phyloP scores from a whole-genome alignment of 225 moss, liverwort and hornwort species.

The Antitrichia curtipendula region DNA sequence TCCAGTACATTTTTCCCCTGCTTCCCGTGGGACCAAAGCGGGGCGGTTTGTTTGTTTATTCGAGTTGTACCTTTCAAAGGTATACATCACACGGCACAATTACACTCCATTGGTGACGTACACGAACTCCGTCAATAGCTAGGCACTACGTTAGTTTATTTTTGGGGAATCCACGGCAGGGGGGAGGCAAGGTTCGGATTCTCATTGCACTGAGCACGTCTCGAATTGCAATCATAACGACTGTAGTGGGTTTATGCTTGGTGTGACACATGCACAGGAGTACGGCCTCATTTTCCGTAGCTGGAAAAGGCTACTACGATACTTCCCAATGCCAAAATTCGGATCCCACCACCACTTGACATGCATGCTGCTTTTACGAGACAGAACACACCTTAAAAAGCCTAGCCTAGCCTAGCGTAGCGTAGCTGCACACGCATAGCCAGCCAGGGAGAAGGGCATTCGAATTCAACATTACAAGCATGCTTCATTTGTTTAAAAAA shows the following conservation, averaged over 20 bases:
- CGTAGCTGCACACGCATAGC: no score
- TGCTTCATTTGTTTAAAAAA: no score
- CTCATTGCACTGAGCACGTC: not conserved
- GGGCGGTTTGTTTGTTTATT: not conserved
- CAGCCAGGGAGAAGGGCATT: not conserved
- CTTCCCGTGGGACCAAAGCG: not conserved
- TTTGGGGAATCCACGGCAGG: not conserved
- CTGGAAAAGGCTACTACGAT: not conserved
- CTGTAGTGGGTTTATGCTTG: not conserved
- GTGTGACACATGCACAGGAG: not conserved
- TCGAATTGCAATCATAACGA: not conserved
- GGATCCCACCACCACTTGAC: not conserved
- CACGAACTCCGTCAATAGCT: not conserved
- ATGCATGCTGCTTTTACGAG: not conserved
- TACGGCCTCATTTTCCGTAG: not conserved
- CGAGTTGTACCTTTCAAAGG: not conserved
- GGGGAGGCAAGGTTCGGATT: not conserved
- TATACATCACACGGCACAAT: not conserved
- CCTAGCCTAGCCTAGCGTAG: not conserved
- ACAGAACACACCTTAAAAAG: no score
- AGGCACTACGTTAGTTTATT: not conserved
- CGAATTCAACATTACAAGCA: not conserved
- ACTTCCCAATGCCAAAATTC: not conserved
- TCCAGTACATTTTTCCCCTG: not conserved
- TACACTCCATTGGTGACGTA: not conserved